Base-by-base conservation (phyloP, 495 filamentous ascomycete species). In the Tuber calosporum region DNA sequence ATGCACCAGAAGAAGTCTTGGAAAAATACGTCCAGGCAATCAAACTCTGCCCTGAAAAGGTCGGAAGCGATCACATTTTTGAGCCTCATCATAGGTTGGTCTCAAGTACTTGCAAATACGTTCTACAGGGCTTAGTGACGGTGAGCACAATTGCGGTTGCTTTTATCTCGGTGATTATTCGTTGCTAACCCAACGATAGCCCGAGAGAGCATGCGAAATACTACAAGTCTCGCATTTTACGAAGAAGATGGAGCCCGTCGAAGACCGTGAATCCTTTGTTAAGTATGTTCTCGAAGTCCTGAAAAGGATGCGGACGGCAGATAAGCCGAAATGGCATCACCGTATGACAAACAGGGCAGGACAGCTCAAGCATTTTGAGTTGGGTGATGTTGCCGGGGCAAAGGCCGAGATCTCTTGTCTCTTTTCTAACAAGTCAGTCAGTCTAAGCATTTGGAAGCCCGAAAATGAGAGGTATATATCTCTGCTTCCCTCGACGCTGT, bases 281-380 rank as follows among this genome's bases (percentile, higher is more conserved):
- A 79, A 85, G 17, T 96, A 92, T 77, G 86, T 94, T 37, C 86
- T 95, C 15, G 85, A 88, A 69, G 88, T 90, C 4, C 83, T 98
- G 68, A 89, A 88, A 70, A 87, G 88, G 69, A 86, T 98, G 70
- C 90, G 92, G 74, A 88, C 87, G 68, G 92, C 92, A 36, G 95
- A 99, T 80, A 97, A 97, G 83, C 89, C 91, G 4, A 93, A 96
- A 79, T 99, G 95, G 95, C 95, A 99, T 81, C 95, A 99, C 79
- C 91, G 95, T 2, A 93, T 99, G 85, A 90, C 91, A 75, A 87
- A 88, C 68, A 89, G 93, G 43, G 89, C 86, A 76, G 93, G 93
- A 15, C 88, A 89, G 77, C 87, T 97, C 68, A 84, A 94, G 38
- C 96, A 91, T 78, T 85, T 90, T 0, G 66, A 79, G 22, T 70